These are phyloP conservation scores for Dothideomycetidae sp. DNA, from an alignment of 2,329 filamentous ascomycete genomes.

Conservation along the genomic window DNA sequence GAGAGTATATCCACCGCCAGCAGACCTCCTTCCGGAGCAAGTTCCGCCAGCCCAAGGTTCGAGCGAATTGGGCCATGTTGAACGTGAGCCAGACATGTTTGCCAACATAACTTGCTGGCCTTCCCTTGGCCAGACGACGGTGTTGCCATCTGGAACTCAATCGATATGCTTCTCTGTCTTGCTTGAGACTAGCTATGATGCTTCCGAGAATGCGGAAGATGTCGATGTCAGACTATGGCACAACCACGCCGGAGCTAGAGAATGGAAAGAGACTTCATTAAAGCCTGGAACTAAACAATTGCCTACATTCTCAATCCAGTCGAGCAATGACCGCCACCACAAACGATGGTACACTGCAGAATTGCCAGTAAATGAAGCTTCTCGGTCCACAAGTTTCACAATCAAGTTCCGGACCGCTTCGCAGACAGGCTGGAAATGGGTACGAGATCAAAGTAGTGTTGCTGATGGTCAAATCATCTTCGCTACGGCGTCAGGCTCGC, in stretches of 20 bases:
- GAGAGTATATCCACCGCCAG: constrained; percentile 21
- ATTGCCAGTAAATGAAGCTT: constrained; percentile 34
- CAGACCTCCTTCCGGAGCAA: constrained; percentile 21
- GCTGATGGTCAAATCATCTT: constrained; percentile 50
- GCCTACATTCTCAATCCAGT: no score
- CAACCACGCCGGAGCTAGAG: constrained; percentile 41
- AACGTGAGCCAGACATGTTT: constrained; percentile 27
- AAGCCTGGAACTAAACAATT: constrained; percentile 24
- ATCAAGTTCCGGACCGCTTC: constrained; percentile 48
- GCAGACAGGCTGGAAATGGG: constrained; percentile 53
- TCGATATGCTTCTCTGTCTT: constrained; percentile 50
- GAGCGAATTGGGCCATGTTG: constrained; percentile 6
- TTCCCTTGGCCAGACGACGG: constrained; percentile 60
- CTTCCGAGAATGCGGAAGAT: constrained; percentile 30
- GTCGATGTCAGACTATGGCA: constrained; percentile 72
- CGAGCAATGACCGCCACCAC: constrained; percentile 9
- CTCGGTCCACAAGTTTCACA: constrained; percentile 47
- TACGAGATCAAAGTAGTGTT: constrained; percentile 47
- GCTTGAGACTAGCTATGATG: constrained; percentile 43
- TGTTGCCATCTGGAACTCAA: constrained; percentile 32
- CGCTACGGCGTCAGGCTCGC: constrained; percentile 23
- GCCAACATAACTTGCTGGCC: constrained; percentile 50
- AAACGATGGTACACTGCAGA: constrained; percentile 42
- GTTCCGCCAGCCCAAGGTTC: constrained; percentile 17
- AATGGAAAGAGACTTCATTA: constrained; percentile 46